A percentile compares a stretch with the other conserved stretches of the same genome.
Conservation (phyloP, 2,329 filamentous ascomycete genomes). For the Biscogniauxia mediterranea region DNA sequence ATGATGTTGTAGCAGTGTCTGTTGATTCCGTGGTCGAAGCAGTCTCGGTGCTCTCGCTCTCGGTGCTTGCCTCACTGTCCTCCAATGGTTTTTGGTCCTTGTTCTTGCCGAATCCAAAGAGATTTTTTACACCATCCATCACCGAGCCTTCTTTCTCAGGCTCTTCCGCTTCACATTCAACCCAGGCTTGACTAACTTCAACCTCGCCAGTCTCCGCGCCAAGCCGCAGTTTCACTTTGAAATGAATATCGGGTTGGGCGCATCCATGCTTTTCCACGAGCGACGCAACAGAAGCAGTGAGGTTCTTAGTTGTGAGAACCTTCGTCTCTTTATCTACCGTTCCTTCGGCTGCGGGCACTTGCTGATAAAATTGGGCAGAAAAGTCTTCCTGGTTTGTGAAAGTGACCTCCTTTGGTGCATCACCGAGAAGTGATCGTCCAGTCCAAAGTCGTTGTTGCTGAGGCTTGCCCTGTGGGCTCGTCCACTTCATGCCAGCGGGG, state of each 20-base stretch:
- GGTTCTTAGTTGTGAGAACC: slow-evolving; percentile 73
- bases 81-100: slow-evolving; percentile 78
- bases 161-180: slow-evolving; percentile 81
- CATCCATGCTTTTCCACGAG: slow-evolving; percentile 80
- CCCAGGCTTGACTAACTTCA: slow-evolving; percentile 69
- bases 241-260: slow-evolving; percentile 70
- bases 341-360: slow-evolving; percentile 49
- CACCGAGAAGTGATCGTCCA: slow-evolving; percentile 70
- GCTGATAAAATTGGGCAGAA: slow-evolving; percentile 75
- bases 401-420: slow-evolving; percentile 76
- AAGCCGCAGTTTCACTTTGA: slow-evolving; percentile 75
- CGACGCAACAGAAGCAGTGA: slow-evolving; percentile 77
- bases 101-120: slow-evolving; percentile 91
- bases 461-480: slow-evolving; percentile 63
- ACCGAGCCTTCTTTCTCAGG: slow-evolving; percentile 69
- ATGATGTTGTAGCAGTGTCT: slow-evolving; percentile 44
- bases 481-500: slow-evolving; percentile 73
- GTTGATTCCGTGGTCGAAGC: slow-evolving; percentile 43
- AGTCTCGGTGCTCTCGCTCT: slow-evolving; percentile 41
- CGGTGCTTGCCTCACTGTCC: slow-evolving; percentile 54
- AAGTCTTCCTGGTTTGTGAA: slow-evolving; percentile 84
- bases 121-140: slow-evolving; percentile 91
- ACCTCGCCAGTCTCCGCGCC: slow-evolving; percentile 74
- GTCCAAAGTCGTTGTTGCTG: slow-evolving; percentile 83
- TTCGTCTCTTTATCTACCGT: slow-evolving; percentile 59